Evolutionary conservation across 2,329 filamentous ascomycete genomes (phyloP), one percentile per base, ranked within the genome.

Genomic region (Lasiodiplodia hormozganensis): DNA sequence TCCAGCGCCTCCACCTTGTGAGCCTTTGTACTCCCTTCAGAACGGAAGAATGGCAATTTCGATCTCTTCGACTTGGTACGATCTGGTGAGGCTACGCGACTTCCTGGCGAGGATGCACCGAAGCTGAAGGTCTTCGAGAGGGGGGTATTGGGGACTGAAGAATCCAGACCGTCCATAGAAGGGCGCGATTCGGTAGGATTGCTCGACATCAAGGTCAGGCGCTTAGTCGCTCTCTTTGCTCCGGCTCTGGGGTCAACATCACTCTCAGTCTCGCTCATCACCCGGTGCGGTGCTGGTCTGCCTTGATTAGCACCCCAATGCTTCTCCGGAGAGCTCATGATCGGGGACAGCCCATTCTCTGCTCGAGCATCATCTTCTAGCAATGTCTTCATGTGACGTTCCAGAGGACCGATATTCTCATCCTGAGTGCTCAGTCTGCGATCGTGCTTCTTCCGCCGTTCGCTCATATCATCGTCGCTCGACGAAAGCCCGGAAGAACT

Each of bases 391-490:
- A 85, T 80, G 60, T 83, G 82, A 28, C 81, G 74, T 65, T 82
- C 81, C 25, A 85, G 75, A 6, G 84, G 82, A 8, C 82, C 83
- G 23, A 78, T 82, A 62, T 85, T 84, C 64, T 82, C 77, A 18
- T 80, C 77, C 18, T 75, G 73, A 16, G 79, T 77, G 18, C 70
- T 72, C 11, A 88, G 89, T 12, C 83, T 82, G 65, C 82, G 84
- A 62, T 85, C 84, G 58, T 83, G 84, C 34, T 85, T 79, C 69
- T 88, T 85, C 65, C 87, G 85, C 73, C 77, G 67, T 71, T 72
- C 69, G 72, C 75, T 74, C 40, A 86, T 80, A n/a, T 85, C 84
- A 58, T 86, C 83, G 21, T 84, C 77, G 4, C 76, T 79, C 31
- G 74, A 77, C 12, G 79, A 80, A 1, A 75, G 73, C 16, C 77